Percentiles rank a stretch among this genome's conserved stretches.
Conservation (phyloP, 768 basidiomycete species). For the Kwoniella dendrophila region DNA sequence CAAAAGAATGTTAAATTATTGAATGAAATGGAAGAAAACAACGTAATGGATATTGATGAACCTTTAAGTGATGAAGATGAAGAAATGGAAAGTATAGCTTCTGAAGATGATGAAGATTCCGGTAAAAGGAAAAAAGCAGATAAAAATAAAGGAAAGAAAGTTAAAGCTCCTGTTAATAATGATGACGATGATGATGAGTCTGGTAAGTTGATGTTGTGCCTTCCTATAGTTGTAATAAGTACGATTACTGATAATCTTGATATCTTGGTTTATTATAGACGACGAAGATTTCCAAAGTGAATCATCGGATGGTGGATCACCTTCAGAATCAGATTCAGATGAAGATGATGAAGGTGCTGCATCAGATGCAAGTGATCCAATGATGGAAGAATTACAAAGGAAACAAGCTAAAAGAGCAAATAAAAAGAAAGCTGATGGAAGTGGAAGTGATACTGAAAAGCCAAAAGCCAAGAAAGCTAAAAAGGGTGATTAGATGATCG, state of each 20-base stretch:
- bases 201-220: conserved; percentile 24
- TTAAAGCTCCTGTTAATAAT: conserved; percentile 59
- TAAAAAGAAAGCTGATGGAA: conserved; percentile 24
- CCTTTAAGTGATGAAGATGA: conserved; percentile 61
- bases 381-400: conserved; percentile 54
- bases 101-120: conserved; percentile 73
- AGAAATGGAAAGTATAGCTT: conserved; percentile 54
- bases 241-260: not conserved
- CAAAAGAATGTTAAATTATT: conserved; percentile 91
- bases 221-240: conserved; percentile 10
- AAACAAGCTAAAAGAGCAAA: conserved; percentile 45
- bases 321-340: conserved; percentile 69
- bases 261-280: conserved; percentile 54
- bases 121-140: conserved; percentile 63
- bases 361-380: conserved; percentile 46
- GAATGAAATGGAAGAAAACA: conserved; percentile 95
- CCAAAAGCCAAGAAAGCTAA: conserved; percentile 52
- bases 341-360: conserved; percentile 52
- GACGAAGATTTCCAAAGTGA: conserved; percentile 92
- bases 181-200: conserved; percentile 57
- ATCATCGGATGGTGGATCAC: conserved; percentile 83
- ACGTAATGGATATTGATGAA: conserved; percentile 60
- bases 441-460: conserved; percentile 40
- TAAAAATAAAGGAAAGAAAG: conserved; percentile 59
- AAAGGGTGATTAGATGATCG: conserved; percentile 23